A percentile compares a stretch with the other conserved stretches of the same genome.
These are phyloP conservation scores for Magnusiomyces ingens DNA, from an alignment of 1,139 yeast genomes.

Conservation along the genomic window DNA sequence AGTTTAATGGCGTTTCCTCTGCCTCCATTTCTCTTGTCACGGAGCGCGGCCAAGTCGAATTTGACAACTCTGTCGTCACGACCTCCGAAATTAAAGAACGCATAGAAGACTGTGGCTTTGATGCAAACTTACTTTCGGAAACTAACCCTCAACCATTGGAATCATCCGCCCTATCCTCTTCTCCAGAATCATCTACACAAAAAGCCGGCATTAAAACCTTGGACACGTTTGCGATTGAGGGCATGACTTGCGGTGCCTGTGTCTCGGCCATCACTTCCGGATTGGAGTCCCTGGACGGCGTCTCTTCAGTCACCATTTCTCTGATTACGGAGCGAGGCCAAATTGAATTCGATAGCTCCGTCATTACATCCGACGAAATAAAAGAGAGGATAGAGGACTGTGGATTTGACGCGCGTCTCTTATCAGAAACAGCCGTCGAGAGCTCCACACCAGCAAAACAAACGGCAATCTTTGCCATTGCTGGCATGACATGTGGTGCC, in stretches of 20 bases:
- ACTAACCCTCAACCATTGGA: not conserved
- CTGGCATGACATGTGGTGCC: constrained; percentile 75
- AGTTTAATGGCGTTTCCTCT: constrained; percentile 40
- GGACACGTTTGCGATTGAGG: constrained; percentile 12
- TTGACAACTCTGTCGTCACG: constrained; percentile 32
- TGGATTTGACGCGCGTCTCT: constrained; percentile 57
- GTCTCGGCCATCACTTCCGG: constrained; percentile 55
- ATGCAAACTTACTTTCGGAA: constrained; percentile 36
- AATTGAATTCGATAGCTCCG: constrained; percentile 40
- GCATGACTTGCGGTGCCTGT: constrained; percentile 86
- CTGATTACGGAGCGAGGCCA: constrained; percentile 67
- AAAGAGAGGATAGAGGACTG: constrained; percentile 57
- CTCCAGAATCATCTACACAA: too few species aligned
- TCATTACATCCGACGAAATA: constrained; percentile 35
- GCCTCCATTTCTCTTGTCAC: constrained; percentile 52
- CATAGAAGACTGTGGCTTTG: constrained; percentile 76
- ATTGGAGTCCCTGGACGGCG: constrained; percentile 44
- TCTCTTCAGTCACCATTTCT: constrained; percentile 35
- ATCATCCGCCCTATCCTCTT: too few species aligned
- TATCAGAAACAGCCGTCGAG: constrained; percentile 16
- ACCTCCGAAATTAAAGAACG: constrained; percentile 39
- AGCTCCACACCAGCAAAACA: constrained; percentile 32
- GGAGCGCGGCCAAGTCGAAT: constrained; percentile 58
- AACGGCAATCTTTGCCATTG: constrained; percentile 19
- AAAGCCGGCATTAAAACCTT: not conserved